Evolutionary conservation across 2,329 filamentous ascomycete species (phyloP).

Genomic region (Diplodia seriata): DNA sequence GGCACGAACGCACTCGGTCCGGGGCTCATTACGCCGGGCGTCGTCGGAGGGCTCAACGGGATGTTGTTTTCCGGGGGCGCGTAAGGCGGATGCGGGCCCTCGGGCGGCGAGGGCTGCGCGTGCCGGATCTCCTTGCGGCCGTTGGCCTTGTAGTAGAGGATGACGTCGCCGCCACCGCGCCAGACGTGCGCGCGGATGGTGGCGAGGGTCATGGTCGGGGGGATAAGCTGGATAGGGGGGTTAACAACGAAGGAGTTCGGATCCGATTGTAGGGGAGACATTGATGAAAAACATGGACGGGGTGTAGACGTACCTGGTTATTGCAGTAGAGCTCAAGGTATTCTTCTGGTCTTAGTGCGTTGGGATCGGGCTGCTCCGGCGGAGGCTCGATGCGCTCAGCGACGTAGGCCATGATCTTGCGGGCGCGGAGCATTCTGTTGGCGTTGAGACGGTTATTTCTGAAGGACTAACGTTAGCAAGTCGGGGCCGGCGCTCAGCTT

Average conservation of each 20-base stretch:
- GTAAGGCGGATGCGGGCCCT: conserved; percentile 20
- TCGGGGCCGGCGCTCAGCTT: background rate
- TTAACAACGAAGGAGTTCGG: background rate
- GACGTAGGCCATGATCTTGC: conserved; percentile 92
- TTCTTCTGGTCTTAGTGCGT: conserved; percentile 79
- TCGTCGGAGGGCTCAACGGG: background rate
- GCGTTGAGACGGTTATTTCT: conserved; percentile 91
- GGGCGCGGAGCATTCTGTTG: conserved; percentile 93
- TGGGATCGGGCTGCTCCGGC: conserved; percentile 64
- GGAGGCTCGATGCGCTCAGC: conserved; percentile 84
- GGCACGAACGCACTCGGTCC: background rate
- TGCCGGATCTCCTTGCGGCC: conserved; percentile 71
- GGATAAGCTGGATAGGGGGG: conserved; percentile 60
- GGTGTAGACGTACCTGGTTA: conserved; percentile 70
- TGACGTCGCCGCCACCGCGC: conserved; percentile 92
- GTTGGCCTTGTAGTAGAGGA: conserved; percentile 90
- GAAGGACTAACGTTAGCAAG: background rate
- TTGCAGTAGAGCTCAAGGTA: conserved; percentile 96
- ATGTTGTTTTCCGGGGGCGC: conserved; percentile 13
- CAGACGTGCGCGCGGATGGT: conserved; percentile 91
- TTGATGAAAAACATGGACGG: too few relatives aligned
- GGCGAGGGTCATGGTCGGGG: conserved; percentile 88
- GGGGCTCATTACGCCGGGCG: background rate
- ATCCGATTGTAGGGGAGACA: background rate
- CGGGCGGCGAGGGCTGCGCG: conserved; percentile 32